phyloP scores from a whole-genome alignment of 345 rosid species.

The Aquilaria sinensis region DNA sequence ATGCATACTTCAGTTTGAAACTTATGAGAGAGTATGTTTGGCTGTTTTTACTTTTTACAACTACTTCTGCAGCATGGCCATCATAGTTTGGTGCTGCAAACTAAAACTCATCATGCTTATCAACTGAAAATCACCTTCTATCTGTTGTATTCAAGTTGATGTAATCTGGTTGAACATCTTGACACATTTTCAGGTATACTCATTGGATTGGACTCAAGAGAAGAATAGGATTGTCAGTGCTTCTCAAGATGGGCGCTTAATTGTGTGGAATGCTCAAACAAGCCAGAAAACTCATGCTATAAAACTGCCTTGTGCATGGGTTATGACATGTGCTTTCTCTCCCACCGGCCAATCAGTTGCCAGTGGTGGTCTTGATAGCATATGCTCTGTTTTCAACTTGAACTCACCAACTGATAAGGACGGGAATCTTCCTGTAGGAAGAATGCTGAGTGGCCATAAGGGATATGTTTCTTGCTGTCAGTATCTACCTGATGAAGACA shows the following conservation, averaged over 20 bases:
- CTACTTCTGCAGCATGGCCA: no score
- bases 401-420: constrained; percentile 82
- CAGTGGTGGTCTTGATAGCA: constrained; percentile 95
- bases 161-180: not conserved
- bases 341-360: constrained; percentile 93
- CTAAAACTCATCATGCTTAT: not conserved
- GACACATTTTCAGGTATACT: constrained; percentile 56
- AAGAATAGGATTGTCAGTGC: constrained; percentile 89
- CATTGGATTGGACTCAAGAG: constrained; percentile 88
- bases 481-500: constrained; percentile 87
- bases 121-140: not conserved
- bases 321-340: constrained; percentile 98
- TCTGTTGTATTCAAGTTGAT: not conserved
- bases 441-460: constrained; percentile 83
- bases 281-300: constrained; percentile 98
- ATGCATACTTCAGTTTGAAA: no score
- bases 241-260: constrained; percentile 89
- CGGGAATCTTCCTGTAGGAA: constrained; percentile 66
- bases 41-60: no score
- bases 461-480: constrained; percentile 94
- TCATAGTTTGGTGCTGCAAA: no score
- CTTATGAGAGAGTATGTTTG: no score
- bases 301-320: constrained; percentile 95
- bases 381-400: constrained; percentile 88
- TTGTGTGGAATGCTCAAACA: constrained; percentile 94